Conservation (phyloP, 2,329 filamentous ascomycete genomes). For the Pseudogymnoascus sp. region DNA sequence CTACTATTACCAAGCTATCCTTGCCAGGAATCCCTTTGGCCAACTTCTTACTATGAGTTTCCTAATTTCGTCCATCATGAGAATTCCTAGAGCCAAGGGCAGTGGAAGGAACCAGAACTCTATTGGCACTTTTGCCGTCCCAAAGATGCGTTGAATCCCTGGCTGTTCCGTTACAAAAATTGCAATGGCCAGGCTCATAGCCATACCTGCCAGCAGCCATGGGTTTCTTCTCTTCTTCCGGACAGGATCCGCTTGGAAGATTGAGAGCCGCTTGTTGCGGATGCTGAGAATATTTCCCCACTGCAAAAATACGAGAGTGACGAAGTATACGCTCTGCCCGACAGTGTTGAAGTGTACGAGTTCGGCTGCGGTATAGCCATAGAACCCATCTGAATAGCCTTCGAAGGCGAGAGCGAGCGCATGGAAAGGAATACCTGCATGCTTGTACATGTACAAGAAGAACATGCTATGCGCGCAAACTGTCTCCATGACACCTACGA, state of each 20-base stretch:
- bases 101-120: slow-evolving; percentile 47
- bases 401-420: slow-evolving; percentile 45
- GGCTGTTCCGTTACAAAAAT: slow-evolving; percentile 47
- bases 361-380: slow-evolving; percentile 39
- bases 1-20: slow-evolving; percentile 39
- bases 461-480: slow-evolving; percentile 44
- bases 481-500: slow-evolving; percentile 45
- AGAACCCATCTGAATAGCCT: slow-evolving; percentile 40
- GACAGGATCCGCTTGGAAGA: slow-evolving; percentile 44
- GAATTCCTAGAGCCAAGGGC: slow-evolving; percentile 41
- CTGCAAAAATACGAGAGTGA: slow-evolving; percentile 45
- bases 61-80: slow-evolving; percentile 45
- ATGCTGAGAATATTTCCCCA: slow-evolving; percentile 44
- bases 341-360: slow-evolving; percentile 41
- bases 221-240: slow-evolving; percentile 41
- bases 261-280: slow-evolving; percentile 43
- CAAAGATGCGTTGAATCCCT: slow-evolving; percentile 41
- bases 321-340: slow-evolving; percentile 47
- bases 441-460: slow-evolving; percentile 44
- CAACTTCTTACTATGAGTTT: slow-evolving; percentile 41
- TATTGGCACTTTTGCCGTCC: slow-evolving; percentile 42
- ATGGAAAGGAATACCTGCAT: slow-evolving; percentile 40
- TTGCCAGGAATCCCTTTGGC: slow-evolving; percentile 39
- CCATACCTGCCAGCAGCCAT: slow-evolving; percentile 40
- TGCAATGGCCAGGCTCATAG: slow-evolving; percentile 42